Evolutionary conservation across 2,329 filamentous ascomycete genomes (phyloP).

Genomic region (Zymoseptoria pseudotritici): DNA sequence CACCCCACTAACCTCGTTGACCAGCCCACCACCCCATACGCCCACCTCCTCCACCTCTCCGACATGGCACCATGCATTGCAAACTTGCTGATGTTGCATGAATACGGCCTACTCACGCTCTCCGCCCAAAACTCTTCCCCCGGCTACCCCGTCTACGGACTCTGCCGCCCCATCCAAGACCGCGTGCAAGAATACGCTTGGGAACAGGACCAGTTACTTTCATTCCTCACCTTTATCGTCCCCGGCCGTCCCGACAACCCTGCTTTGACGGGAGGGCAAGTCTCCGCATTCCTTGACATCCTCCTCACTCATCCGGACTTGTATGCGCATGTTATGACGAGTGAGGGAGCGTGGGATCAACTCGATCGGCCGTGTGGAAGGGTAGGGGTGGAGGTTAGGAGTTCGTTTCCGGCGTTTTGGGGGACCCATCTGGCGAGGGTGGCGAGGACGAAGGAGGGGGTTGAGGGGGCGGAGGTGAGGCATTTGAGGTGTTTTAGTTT

Average conservation of each 20-base stretch:
- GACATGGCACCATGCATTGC: not conserved
- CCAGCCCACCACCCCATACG: not conserved
- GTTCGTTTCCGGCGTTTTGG: not conserved
- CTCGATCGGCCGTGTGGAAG: not conserved
- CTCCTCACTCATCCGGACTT: not conserved
- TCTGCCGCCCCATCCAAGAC: not conserved
- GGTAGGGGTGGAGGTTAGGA: not conserved
- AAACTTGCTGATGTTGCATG: too few relatives aligned
- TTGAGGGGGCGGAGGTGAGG: not conserved
- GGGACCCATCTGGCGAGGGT: not conserved
- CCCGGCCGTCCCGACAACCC: not conserved
- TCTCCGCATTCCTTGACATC: not conserved
- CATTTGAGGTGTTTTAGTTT: not conserved
- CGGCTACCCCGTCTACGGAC: not conserved
- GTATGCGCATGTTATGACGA: not conserved
- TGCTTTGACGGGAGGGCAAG: too few relatives aligned
- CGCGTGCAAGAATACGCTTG: not conserved
- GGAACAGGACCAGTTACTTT: not conserved
- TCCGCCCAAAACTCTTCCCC: not conserved
- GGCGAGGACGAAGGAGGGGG: not conserved
- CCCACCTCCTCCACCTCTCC: not conserved
- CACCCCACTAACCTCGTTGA: not conserved
- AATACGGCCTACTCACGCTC: not conserved
- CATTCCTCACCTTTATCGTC: not conserved
- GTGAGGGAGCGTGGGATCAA: not conserved